These are phyloP conservation scores for Citrus australasica DNA, from an alignment of 345 rosid genomes.

Conservation along the genomic window DNA sequence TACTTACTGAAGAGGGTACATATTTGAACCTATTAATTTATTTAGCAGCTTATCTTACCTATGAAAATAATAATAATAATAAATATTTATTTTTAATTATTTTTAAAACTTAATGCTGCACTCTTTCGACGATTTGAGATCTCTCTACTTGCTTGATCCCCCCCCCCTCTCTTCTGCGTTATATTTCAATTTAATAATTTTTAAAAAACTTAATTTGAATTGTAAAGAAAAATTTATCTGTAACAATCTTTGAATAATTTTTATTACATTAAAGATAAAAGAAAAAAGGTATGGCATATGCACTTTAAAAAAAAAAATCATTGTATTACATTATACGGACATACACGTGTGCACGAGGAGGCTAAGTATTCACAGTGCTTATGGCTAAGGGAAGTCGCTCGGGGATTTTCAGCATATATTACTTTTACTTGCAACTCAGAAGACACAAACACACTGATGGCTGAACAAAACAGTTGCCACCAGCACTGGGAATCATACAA, in stretches of 20 bases:
- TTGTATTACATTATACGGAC: background rate
- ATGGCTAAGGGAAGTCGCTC: background rate
- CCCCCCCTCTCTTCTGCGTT: too few relatives aligned
- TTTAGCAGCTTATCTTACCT: too few relatives aligned
- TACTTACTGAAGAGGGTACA: too few relatives aligned
- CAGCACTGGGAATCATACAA: background rate
- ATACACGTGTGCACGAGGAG: background rate
- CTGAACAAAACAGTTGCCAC: background rate
- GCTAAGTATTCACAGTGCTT: slow-evolving; percentile 10
- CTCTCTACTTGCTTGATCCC: too few relatives aligned
- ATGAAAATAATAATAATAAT: too few relatives aligned
- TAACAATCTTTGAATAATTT: background rate
- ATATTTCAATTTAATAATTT: background rate
- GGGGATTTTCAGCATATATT: background rate
- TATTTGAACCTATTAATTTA: too few relatives aligned
- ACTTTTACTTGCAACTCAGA: background rate
- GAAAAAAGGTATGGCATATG: background rate
- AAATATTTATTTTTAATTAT: too few relatives aligned
- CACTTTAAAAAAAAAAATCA: background rate
- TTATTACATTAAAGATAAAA: background rate
- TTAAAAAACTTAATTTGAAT: background rate
- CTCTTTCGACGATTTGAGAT: too few relatives aligned
- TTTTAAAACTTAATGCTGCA: too few relatives aligned
- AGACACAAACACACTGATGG: background rate
- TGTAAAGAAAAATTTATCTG: background rate